These are phyloP conservation scores for Cyberlindnera mycetangii DNA, from an alignment of 805 yeast species.

Conservation along the genomic window DNA sequence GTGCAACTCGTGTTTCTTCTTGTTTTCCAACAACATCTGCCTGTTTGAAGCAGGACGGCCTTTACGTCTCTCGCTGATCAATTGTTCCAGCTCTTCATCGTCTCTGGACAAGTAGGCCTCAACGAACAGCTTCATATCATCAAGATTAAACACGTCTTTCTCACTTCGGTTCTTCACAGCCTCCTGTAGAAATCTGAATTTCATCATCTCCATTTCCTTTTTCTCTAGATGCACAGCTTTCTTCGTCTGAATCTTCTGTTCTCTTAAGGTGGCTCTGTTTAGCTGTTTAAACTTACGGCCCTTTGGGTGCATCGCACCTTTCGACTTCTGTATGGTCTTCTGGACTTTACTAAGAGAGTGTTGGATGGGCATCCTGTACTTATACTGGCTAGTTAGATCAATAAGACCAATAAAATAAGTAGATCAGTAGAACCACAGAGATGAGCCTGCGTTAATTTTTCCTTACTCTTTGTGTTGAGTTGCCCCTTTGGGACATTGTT, in stretches of 20 bases:
- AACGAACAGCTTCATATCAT: conserved; percentile 60
- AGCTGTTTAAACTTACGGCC: conserved; percentile 87
- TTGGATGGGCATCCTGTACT: conserved; percentile 52
- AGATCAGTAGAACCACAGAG: neutral
- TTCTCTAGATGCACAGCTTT: conserved; percentile 57
- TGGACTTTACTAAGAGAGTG: conserved; percentile 65
- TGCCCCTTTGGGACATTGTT: neutral
- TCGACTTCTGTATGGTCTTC: conserved; percentile 53
- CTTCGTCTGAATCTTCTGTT: conserved; percentile 59
- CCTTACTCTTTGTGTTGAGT: neutral
- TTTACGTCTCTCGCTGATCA: conserved; percentile 67
- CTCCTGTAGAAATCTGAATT: conserved; percentile 60
- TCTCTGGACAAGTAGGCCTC: conserved; percentile 63
- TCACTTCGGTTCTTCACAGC: conserved; percentile 43
- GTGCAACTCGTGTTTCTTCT: conserved; percentile 55
- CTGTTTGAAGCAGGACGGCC: conserved; percentile 79
- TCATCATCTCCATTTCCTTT: conserved; percentile 56
- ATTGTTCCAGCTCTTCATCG: conserved; percentile 68
- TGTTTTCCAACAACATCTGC: conserved; percentile 64
- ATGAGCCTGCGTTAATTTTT: neutral
- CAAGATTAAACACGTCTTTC: conserved; percentile 43
- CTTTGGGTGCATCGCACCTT: conserved; percentile 71
- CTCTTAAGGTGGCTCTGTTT: conserved; percentile 84
- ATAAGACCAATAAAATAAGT: too few species aligned
- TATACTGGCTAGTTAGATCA: neutral